Evolutionary conservation across 2,329 filamentous ascomycete species (phyloP).

Genomic region (Curvularia spicifera): DNA sequence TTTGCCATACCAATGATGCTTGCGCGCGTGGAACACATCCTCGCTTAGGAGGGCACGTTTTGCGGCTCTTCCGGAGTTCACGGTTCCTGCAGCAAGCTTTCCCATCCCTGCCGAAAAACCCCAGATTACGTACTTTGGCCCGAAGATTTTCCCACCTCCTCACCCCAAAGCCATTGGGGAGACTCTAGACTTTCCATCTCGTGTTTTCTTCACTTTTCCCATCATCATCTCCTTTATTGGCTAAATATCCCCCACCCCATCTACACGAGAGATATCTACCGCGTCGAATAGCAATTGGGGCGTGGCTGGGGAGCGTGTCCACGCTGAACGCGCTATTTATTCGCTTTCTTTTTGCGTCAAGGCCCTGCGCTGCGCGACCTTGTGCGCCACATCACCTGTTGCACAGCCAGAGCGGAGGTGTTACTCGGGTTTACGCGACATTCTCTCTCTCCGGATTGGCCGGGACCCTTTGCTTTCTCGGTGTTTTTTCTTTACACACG

Average conservation of each 20-base stretch:
- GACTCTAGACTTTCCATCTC: slow-evolving; percentile 13
- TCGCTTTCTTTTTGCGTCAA: slow-evolving; percentile 4
- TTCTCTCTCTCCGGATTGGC: no score
- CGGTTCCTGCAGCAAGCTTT: slow-evolving; percentile 25
- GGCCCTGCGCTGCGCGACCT: background rate
- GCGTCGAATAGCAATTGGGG: background rate
- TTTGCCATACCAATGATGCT: background rate
- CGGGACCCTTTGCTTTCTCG: no score
- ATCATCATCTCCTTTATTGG: background rate
- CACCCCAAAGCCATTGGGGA: background rate
- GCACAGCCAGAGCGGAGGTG: no score
- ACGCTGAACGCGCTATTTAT: background rate
- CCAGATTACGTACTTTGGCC: slow-evolving; percentile 25
- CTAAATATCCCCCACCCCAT: no score
- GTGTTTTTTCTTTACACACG: no score
- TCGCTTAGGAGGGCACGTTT: slow-evolving; percentile 6
- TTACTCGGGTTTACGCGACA: no score
- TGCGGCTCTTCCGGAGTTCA: slow-evolving; percentile 12
- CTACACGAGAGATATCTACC: background rate
- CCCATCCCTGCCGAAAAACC: slow-evolving; percentile 17
- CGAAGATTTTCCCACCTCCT: slow-evolving; percentile 23
- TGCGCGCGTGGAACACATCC: slow-evolving; percentile 6
- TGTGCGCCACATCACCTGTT: no score
- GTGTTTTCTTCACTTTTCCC: background rate
- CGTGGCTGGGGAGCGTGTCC: background rate